Percentiles rank a stretch among this genome's conserved stretches.
These are phyloP conservation scores for Berberis thunbergii DNA, from an alignment of 164 flowering plant species.

Conservation along the genomic window DNA sequence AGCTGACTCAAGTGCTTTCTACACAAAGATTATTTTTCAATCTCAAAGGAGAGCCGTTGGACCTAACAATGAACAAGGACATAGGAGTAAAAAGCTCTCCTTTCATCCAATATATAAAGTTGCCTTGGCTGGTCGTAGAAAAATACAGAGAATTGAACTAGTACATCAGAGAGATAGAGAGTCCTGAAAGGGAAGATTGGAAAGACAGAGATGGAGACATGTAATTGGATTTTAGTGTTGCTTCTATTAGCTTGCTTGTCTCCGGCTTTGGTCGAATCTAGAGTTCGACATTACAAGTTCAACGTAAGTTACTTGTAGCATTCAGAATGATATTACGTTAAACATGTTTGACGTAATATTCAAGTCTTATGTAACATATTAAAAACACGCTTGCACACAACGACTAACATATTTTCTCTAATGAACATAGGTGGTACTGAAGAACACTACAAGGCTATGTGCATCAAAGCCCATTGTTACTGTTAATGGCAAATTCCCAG, in stretches of 20 bases:
- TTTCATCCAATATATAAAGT: background rate
- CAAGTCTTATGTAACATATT: too few species aligned
- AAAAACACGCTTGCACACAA: background rate
- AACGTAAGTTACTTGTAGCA: conserved; percentile 3
- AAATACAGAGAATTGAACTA: background rate
- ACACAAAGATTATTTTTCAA: too few species aligned
- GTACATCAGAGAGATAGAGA: background rate
- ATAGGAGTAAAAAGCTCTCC: background rate
- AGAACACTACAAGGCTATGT: conserved; percentile 26
- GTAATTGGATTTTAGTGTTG: background rate
- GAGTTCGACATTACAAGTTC: conserved; percentile 12
- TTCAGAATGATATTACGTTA: too few species aligned
- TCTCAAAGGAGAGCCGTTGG: background rate
- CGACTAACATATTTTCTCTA: background rate
- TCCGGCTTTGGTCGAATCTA: conserved; percentile 2
- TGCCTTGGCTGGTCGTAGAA: background rate
- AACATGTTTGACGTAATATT: too few species aligned
- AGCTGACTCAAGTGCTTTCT: background rate
- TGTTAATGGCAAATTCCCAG: conserved; percentile 35
- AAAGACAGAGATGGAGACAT: conserved; percentile 10
- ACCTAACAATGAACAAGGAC: conserved; percentile 10
- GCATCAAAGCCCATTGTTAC: conserved; percentile 36
- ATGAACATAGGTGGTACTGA: conserved; percentile 30
- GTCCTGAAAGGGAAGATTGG: background rate
- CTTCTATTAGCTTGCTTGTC: conserved; percentile 3